phyloP scores from a whole-genome alignment of 495 filamentous ascomycete species.

The Cercophora samala region DNA sequence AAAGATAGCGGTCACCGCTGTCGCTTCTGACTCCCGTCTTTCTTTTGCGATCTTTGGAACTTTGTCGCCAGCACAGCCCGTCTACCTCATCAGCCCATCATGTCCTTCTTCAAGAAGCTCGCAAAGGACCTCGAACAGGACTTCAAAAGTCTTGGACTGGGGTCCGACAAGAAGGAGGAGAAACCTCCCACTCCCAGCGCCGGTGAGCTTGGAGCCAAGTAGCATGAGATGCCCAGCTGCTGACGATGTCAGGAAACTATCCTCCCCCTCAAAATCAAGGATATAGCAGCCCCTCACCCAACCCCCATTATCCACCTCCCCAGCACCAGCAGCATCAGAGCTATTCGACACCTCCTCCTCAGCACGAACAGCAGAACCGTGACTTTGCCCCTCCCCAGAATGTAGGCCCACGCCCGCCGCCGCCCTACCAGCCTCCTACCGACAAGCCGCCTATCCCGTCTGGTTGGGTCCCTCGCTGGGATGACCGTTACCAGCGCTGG shows the following conservation, averaged over 20 bases:
- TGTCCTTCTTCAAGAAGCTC: constrained; percentile 36
- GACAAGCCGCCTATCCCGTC: constrained; percentile 53
- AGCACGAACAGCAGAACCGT: constrained; percentile 3
- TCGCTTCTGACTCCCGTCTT: no score
- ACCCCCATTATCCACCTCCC: constrained; percentile 12
- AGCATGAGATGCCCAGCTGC: not conserved
- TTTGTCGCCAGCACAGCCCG: not conserved
- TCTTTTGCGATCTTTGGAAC: not conserved
- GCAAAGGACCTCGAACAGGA: constrained; percentile 25
- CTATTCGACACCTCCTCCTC: constrained; percentile 7
- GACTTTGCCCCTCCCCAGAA: constrained; percentile 9
- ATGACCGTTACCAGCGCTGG: constrained; percentile 54
- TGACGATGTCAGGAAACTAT: constrained; percentile 12
- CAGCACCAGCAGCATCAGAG: not conserved
- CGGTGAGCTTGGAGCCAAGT: constrained; percentile 8
- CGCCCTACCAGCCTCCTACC: constrained; percentile 42
- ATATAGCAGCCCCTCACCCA: constrained; percentile 16
- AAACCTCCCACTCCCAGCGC: constrained; percentile 5
- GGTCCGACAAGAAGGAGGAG: constrained; percentile 22
- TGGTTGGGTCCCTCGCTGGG: constrained; percentile 61
- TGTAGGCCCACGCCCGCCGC: constrained; percentile 25
- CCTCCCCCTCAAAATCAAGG: constrained; percentile 24
- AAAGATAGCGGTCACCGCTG: not conserved
- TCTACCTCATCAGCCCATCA: constrained; percentile 10
- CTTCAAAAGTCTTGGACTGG: constrained; percentile 23